Evolutionary conservation across 2,329 filamentous ascomycete genomes (phyloP), one percentile per base, ranked within the genome.

Genomic region (Epichloe hybrida): DNA sequence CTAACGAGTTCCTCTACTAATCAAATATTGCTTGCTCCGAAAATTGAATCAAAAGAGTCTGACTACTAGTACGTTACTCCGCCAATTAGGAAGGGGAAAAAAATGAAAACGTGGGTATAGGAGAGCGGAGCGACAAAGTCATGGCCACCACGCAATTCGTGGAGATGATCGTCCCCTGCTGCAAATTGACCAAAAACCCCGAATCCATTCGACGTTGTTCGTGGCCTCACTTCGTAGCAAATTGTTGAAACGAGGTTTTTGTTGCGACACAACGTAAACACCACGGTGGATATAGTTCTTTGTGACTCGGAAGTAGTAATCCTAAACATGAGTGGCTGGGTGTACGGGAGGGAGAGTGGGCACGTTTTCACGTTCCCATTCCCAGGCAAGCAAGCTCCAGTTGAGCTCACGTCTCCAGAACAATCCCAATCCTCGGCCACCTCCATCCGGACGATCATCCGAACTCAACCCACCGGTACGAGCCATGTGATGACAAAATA

Each of bases 361-460:
- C 52, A 68, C 61, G 57, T 61, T 63, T 51, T 69, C 70, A 40
- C 73, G 71, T 62, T 80, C 77, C 76, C 80, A 88, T 64, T 89
- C 83, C 86, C 86, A 91, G 49, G 82, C 84, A 62, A 90, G 70
- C 64, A 90, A 76, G 65, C 86, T 88, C 87, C 87, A 91, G 69
- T 93, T 93, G 62, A 93, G 72, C 70, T 91, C 86, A 59, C 81
- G 79, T 59, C 81, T 76, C 80, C 81, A 85, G 63, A 84, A 84
- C 43, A 85, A 69, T 38, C 81, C 81, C 59, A 84, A 73, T n/a
- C 81, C 80, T 59, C 75, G 73, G 55, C 77, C 76, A 58, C 75
- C 73, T 60, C 72, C 71, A 57, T 73, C 66, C 55, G 74, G 72
- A 57, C 78, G 77, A 63, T 81, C 77, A 65, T 95, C 88, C 21